Evolutionary conservation across 768 basidiomycete genomes (phyloP).

Genomic region (Lentinula lateritia): DNA sequence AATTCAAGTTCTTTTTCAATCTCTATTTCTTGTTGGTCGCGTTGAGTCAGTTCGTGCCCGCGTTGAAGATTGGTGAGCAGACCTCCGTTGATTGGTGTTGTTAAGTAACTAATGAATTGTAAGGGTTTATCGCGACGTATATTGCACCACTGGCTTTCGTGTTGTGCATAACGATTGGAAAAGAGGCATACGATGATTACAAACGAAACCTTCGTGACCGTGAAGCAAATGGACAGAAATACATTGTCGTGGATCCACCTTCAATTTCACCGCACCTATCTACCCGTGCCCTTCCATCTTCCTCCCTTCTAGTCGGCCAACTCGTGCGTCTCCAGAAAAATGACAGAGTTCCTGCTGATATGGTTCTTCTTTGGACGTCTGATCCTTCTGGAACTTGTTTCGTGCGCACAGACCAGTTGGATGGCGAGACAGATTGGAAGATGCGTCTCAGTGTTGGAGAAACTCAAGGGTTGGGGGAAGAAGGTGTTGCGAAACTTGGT

Average conservation of each 20-base stretch:
- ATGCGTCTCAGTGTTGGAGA: constrained; percentile 82
- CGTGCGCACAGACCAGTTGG: constrained; percentile 95
- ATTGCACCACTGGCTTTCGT: constrained; percentile 96
- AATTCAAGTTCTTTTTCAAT: constrained; percentile 99
- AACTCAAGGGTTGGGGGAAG: constrained; percentile 66
- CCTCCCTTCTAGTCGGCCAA: constrained; percentile 85
- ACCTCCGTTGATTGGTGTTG: background rate
- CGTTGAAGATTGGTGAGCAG: constrained; percentile 84
- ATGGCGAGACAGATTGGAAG: constrained; percentile 99
- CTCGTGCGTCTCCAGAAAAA: constrained; percentile 93
- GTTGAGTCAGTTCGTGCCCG: constrained; percentile 91
- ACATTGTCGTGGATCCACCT: constrained; percentile 68
- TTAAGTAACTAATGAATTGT: background rate
- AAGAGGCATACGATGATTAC: constrained; percentile 99
- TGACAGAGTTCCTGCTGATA: constrained; percentile 92
- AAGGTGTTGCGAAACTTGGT: constrained; percentile 46
- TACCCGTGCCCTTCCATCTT: constrained; percentile 81
- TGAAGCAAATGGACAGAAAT: constrained; percentile 93
- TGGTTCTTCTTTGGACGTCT: constrained; percentile 82
- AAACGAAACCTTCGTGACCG: constrained; percentile 87
- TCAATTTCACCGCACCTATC: constrained; percentile 33
- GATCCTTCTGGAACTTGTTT: constrained; percentile 93
- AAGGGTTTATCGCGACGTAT: constrained; percentile 94
- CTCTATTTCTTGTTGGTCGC: constrained; percentile 97
- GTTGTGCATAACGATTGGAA: constrained; percentile 91